Conservation (phyloP, 805 yeast genomes). For the Jamesozyma hellenica region DNA sequence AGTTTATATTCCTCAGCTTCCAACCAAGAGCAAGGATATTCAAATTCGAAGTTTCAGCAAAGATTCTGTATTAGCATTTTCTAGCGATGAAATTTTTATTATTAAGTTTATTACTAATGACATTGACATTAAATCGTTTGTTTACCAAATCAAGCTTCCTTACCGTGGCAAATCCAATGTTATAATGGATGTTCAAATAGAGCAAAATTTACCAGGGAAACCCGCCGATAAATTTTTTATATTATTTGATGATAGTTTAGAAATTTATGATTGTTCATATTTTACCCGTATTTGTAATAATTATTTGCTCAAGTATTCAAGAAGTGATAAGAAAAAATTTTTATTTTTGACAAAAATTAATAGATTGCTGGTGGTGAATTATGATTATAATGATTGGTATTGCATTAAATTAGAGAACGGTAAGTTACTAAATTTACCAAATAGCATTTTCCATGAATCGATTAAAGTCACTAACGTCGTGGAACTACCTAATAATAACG, state of each 20-base stretch:
- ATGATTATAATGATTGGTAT: slow-evolving; percentile 18
- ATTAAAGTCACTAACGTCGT: slow-evolving; percentile 7
- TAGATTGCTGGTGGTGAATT: slow-evolving; percentile 20
- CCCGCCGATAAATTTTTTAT: slow-evolving; percentile 8
- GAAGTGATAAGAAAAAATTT: slow-evolving; percentile 16
- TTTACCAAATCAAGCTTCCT: slow-evolving; percentile 14
- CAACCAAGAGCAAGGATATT: slow-evolving; percentile 1
- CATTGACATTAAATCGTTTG: background rate
- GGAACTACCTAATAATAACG: slow-evolving; percentile 4
- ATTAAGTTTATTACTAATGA: background rate
- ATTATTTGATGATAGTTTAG: slow-evolving; percentile 17
- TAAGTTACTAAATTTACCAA: slow-evolving; percentile 13
- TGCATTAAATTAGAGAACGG: slow-evolving; percentile 23
- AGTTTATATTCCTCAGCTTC: background rate
- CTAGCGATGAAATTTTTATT: background rate
- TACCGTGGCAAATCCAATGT: slow-evolving; percentile 9
- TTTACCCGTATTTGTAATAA: slow-evolving; percentile 15
- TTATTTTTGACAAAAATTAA: slow-evolving; percentile 15
- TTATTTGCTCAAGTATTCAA: slow-evolving; percentile 18
- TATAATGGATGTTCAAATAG: slow-evolving; percentile 13
- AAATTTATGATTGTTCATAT: slow-evolving; percentile 15
- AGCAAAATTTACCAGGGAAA: background rate
- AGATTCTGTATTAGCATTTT: slow-evolving; percentile 1
- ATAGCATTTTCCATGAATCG: slow-evolving; percentile 8
- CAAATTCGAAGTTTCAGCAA: background rate